phyloP scores from a whole-genome alignment of 805 yeast species.

The Wickerhamiella qilinensis region DNA sequence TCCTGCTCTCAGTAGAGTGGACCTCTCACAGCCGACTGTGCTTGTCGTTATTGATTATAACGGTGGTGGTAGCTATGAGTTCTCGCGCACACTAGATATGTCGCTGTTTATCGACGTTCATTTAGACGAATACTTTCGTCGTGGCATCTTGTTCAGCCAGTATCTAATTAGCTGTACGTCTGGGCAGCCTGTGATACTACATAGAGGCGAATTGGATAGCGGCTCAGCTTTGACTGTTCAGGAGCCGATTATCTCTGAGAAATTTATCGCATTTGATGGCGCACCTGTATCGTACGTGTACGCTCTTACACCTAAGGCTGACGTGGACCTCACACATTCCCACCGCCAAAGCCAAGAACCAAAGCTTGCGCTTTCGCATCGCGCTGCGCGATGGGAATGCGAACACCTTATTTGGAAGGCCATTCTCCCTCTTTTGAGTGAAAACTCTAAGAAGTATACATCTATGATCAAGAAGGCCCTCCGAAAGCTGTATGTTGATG shows the following conservation, averaged over 20 bases:
- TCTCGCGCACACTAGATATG: conserved; percentile 29
- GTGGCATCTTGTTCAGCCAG: conserved; percentile 40
- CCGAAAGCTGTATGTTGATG: conserved; percentile 6
- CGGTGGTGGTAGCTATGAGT: conserved; percentile 12
- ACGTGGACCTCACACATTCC: conserved; percentile 12
- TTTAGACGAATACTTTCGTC: conserved; percentile 62
- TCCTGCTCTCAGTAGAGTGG: conserved; percentile 18
- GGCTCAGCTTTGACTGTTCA: conserved; percentile 22
- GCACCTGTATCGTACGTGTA: conserved; percentile 53
- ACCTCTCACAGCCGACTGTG: conserved; percentile 12
- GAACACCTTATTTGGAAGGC: conserved; percentile 10
- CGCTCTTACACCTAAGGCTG: conserved; percentile 25
- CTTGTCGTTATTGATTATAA: conserved; percentile 16
- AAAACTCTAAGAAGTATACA: conserved; percentile 4
- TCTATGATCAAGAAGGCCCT: conserved; percentile 7
- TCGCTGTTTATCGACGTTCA: conserved; percentile 51
- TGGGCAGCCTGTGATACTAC: conserved; percentile 38
- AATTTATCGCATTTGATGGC: conserved; percentile 44
- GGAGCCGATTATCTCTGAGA: conserved; percentile 17
- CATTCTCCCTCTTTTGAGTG: conserved; percentile 4
- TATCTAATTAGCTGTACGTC: conserved; percentile 52
- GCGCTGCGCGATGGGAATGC: conserved; percentile 11
- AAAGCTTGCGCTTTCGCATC: conserved; percentile 7
- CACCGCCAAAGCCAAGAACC: neutral
- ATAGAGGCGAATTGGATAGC: conserved; percentile 27